A percentile compares a stretch with the other conserved stretches of the same genome.
Conservation (phyloP, 768 basidiomycete species). For the Sistotremastrum niveocremeum region DNA sequence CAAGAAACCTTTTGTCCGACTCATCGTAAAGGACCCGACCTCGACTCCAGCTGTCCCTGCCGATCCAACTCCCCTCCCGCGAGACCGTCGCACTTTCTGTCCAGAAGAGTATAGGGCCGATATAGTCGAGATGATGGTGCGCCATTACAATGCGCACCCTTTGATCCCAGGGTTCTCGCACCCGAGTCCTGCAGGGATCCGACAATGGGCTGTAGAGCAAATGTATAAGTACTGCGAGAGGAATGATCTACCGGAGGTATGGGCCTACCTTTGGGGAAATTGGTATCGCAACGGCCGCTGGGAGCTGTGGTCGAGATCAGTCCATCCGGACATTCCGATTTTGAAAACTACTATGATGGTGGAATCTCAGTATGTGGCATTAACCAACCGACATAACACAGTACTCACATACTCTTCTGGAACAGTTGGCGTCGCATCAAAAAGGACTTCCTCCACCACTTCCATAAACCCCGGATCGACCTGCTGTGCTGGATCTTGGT, state of each 20-base stretch:
- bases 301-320: constrained; percentile 4
- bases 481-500: constrained; percentile 20
- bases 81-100: too few species aligned
- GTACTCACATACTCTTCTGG: background rate
- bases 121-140: too few species aligned
- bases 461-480: constrained; percentile 19
- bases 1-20: too few species aligned
- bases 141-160: too few species aligned
- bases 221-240: constrained; percentile 1
- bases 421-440: constrained; percentile 23
- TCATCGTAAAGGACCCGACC: too few species aligned
- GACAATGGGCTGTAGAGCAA: constrained; percentile 6
- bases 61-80: too few species aligned
- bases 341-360: constrained; percentile 6
- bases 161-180: too few species aligned
- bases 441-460: constrained; percentile 21
- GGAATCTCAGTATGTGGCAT: constrained; percentile 5
- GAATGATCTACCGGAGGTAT: constrained; percentile 4
- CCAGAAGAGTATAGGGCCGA: too few species aligned
- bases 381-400: background rate
- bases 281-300: constrained; percentile 5
- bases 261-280: constrained; percentile 8
- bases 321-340: background rate
- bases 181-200: constrained; percentile 3
- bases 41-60: too few species aligned